Conservation (phyloP, 805 yeast genomes). For the Zygoascus tannicola region DNA sequence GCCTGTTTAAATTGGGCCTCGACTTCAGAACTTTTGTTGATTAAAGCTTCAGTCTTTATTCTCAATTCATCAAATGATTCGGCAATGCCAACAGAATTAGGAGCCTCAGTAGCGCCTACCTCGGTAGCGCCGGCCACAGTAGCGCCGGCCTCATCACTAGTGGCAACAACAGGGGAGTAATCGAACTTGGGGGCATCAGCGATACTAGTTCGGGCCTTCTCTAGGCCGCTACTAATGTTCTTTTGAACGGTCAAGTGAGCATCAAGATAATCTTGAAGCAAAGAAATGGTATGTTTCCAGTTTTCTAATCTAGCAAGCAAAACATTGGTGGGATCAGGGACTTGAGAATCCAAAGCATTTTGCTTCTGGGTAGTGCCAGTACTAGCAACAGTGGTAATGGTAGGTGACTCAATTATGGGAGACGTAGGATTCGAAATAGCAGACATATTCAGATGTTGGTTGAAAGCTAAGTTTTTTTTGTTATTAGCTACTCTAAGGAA, state of each 20-base stretch:
- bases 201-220: constrained; percentile 28
- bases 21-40: constrained; percentile 31
- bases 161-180: constrained; percentile 4
- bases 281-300: constrained; percentile 29
- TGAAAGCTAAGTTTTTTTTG: no score
- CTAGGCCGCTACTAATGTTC: constrained; percentile 23
- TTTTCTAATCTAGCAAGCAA: constrained; percentile 31
- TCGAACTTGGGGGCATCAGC: constrained; percentile 30
- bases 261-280: constrained; percentile 26
- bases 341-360: constrained; percentile 10
- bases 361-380: constrained; percentile 2
- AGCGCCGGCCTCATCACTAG: not conserved
- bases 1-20: constrained; percentile 31
- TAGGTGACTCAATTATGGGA: no score
- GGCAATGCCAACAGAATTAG: constrained; percentile 24
- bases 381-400: no score
- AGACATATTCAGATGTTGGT: no score
- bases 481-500: no score
- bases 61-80: constrained; percentile 29
- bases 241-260: constrained; percentile 24
- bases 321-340: constrained; percentile 30
- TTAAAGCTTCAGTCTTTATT: constrained; percentile 25
- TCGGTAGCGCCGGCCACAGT: constrained; percentile 2
- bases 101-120: constrained; percentile 9
- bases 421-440: no score